phyloP scores from a whole-genome alignment of 306 rosid genomes.

The Mucuna pruriens region DNA sequence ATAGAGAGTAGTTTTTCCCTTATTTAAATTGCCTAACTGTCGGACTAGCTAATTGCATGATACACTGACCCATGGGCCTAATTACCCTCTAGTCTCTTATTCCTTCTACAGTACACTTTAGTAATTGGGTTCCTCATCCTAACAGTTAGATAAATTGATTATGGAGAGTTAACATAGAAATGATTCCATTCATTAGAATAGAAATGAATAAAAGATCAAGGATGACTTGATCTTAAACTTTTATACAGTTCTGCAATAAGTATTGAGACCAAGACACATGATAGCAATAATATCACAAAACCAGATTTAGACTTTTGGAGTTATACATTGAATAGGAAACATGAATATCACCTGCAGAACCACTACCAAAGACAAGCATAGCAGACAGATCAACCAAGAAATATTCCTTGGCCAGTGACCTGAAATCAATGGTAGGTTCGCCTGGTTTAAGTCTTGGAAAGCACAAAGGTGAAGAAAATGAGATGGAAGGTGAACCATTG shows the following conservation, averaged over 20 bases:
- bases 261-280: conserved; percentile 1
- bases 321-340: conserved; percentile 15
- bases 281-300: not conserved
- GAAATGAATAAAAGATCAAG: conserved; percentile 1
- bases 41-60: not conserved
- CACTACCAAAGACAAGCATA: conserved; percentile 69
- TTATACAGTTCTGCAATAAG: not conserved
- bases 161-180: conserved; percentile 1
- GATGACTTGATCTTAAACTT: not conserved
- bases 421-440: conserved; percentile 66
- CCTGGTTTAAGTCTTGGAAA: conserved; percentile 70
- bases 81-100: conserved; percentile 12
- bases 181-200: not conserved
- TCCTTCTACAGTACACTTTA: no score
- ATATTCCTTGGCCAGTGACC: conserved; percentile 81
- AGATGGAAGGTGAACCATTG: conserved; percentile 87
- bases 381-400: conserved; percentile 66
- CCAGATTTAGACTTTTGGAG: not conserved
- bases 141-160: not conserved
- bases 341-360: conserved; percentile 59
- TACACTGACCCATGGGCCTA: not conserved
- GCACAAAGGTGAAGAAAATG: conserved; percentile 78
- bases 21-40: not conserved
- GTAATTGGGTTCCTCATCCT: no score
- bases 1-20: not conserved